Evolutionary conservation across 2,329 filamentous ascomycete genomes (phyloP), one percentile per base, ranked within the genome.

Genomic region (Aspergillus glaucus): DNA sequence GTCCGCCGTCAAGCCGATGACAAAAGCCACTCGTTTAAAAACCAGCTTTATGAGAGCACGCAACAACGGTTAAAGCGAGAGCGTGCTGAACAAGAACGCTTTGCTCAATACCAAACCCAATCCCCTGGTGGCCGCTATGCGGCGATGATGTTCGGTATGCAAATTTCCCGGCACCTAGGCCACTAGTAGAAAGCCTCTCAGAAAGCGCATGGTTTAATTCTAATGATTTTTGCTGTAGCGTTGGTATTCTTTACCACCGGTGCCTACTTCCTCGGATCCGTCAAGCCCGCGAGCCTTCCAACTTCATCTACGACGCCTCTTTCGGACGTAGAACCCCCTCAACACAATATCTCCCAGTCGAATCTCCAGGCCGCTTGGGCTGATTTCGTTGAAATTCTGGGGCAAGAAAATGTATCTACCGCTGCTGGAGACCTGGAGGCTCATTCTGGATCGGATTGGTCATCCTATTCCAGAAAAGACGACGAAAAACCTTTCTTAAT

Each of bases 291-390:
- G 8, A 66, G 70, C 30, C 65, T 74, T 15, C 70, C 77, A 2
- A 65, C 68, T 2, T 68, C 69, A n/a, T 85, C 82, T n/a, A 85
- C 81, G 12, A 72, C 73, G 1, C 70, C 78, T n/a, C 72, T 85
- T 28, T 61, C 67, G 9, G 67, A 70, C 43, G 63, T 75, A 43
- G 66, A 67, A 9, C 65, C 74, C 9, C 78, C 78, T 6, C 64
- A 75, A 53, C 80, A 83, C 57, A 76, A 85, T 58, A 74, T 76
- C 34, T 75, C 79, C 9, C 69, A 71, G 15, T 72, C 76, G 15
- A 84, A 79, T 49, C 70, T 85, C 49, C 79, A 85, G 62, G 81
- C 82, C 8, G 82, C 81, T 22, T 85, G 81, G 81, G 70, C 75
- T 2, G 81, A 85, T 55, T 79, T 85, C 62, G 75, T 78, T 49